Conservation (phyloP, 208 protist genomes). For the Strigomonas culicis region DNA sequence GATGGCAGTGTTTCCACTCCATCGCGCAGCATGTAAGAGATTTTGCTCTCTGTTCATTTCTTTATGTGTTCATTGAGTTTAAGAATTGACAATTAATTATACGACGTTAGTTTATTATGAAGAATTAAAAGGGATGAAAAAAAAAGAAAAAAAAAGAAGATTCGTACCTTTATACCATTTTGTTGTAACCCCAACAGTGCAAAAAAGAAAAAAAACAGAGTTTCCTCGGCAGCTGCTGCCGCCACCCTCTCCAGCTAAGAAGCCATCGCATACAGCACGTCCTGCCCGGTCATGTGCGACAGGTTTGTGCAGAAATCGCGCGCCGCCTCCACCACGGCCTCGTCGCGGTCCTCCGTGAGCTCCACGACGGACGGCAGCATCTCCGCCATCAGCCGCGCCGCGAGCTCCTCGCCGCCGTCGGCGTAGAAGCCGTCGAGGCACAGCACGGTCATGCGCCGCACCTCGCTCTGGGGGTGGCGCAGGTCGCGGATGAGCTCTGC, state of each 20-base stretch:
- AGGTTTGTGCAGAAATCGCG: constrained; percentile 78
- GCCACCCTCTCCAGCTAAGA: constrained; percentile 7
- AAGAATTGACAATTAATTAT: too few relatives aligned
- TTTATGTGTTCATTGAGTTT: too few relatives aligned
- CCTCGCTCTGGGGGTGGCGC: constrained; percentile 68
- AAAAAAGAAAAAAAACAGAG: constrained; percentile 11
- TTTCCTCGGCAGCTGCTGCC: too few relatives aligned
- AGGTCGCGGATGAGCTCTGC: constrained; percentile 72
- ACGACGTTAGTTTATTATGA: too few relatives aligned
- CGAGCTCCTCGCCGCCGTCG: constrained; percentile 87
- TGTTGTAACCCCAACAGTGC: background rate
- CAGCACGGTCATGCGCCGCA: constrained; percentile 58
- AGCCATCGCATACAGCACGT: constrained; percentile 88
- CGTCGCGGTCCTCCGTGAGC: constrained; percentile 82
- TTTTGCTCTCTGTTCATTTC: background rate
- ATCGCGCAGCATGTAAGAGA: too few relatives aligned
- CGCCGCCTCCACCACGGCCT: constrained; percentile 76
- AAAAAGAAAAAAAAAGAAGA: too few relatives aligned
- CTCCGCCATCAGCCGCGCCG: constrained; percentile 85
- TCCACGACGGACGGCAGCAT: constrained; percentile 88
- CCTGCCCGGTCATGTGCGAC: constrained; percentile 84
- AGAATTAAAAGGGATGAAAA: too few relatives aligned
- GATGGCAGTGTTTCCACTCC: too few relatives aligned
- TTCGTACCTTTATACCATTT: background rate
- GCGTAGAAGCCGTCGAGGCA: constrained; percentile 83